Evolutionary conservation across 345 rosid species (phyloP).

Genomic region (Eutrema japonicum): DNA sequence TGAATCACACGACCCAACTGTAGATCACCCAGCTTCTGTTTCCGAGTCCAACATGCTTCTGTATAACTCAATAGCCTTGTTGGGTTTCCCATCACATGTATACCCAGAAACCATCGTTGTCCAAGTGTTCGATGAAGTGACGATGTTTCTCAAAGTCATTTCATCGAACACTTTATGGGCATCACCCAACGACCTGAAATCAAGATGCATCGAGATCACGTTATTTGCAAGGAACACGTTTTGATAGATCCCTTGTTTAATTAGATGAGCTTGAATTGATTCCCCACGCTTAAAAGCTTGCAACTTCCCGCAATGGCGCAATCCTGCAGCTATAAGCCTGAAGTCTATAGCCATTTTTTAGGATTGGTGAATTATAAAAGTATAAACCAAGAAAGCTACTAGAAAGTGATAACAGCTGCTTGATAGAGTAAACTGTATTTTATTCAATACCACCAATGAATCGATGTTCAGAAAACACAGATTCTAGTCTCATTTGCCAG

Average conservation of each 20-base stretch:
- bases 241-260: slow-evolving; percentile 48
- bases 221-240: slow-evolving; percentile 55
- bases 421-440: too few relatives aligned
- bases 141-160: slow-evolving; percentile 60
- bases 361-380: neutral
- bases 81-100: slow-evolving; percentile 50
- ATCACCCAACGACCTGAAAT: slow-evolving; percentile 40
- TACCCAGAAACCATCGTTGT: slow-evolving; percentile 62
- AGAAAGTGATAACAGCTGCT: neutral
- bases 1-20: slow-evolving; percentile 60
- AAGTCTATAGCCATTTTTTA: slow-evolving; percentile 47
- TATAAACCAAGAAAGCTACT: slow-evolving; percentile 14
- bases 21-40: slow-evolving; percentile 54
- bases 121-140: too few relatives aligned
- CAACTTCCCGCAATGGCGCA: slow-evolving; percentile 61
- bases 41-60: slow-evolving; percentile 49
- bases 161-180: slow-evolving; percentile 66
- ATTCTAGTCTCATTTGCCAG: too few relatives aligned
- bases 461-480: too few relatives aligned
- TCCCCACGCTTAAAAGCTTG: slow-evolving; percentile 54
- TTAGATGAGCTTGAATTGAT: slow-evolving; percentile 51
- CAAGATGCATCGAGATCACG: slow-evolving; percentile 54
- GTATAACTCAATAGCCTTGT: slow-evolving; percentile 50
- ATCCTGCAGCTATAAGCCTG: slow-evolving; percentile 48
- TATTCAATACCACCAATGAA: too few relatives aligned